Evolutionary conservation across 2,329 filamentous ascomycete species (phyloP).

Genomic region (Monilinia fructigena): DNA sequence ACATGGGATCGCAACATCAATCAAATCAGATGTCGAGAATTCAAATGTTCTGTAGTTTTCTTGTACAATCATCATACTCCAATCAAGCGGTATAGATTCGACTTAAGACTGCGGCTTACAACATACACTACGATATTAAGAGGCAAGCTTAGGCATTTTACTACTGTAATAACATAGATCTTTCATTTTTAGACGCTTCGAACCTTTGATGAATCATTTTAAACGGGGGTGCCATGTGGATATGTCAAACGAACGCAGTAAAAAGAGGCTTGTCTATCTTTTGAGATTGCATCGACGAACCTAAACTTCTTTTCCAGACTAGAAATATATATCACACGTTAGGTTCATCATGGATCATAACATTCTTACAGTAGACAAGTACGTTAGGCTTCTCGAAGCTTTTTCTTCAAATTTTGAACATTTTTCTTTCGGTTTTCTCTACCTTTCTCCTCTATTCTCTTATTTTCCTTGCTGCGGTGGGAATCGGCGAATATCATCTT

Average conservation of each 20-base stretch:
- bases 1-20: constrained; percentile 3
- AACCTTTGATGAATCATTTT: constrained; percentile 1
- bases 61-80: neutral
- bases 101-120: constrained; percentile 37
- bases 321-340: neutral
- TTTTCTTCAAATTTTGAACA: neutral
- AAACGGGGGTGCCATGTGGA: constrained; percentile 33
- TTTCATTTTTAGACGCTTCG: constrained; percentile 12
- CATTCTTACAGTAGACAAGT: neutral
- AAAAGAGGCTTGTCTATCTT: constrained; percentile 11
- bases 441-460: too few species aligned
- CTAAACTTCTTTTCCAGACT: constrained; percentile 4
- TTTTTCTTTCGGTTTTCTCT: too few species aligned
- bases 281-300: constrained; percentile 1
- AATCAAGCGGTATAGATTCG: constrained; percentile 32
- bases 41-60: neutral
- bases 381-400: constrained; percentile 24
- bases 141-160: constrained; percentile 13
- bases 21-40: constrained; percentile 10
- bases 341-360: neutral
- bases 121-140: constrained; percentile 27
- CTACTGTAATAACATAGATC: neutral
- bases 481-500: constrained; percentile 5
- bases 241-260: constrained; percentile 7
- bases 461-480: neutral